Conservation (phyloP, 2,329 filamentous ascomycete genomes). For the Aspergillus luchuensis region DNA sequence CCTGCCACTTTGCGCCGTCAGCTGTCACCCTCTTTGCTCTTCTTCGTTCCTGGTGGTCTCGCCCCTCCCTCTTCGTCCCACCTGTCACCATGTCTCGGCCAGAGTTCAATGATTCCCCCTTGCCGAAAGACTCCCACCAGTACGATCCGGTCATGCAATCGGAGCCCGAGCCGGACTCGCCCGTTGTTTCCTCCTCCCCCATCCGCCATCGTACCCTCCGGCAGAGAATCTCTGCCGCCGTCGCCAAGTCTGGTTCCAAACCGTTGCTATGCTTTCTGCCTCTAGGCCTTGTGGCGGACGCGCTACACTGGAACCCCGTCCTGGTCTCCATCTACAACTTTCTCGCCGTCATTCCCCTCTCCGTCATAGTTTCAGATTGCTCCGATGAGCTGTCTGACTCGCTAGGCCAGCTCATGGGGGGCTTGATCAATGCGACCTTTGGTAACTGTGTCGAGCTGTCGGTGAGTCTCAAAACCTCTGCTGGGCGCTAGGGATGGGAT, state of each 20-base stretch:
- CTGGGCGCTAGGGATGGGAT: no score
- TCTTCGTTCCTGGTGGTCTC: background rate
- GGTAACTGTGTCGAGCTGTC: slow-evolving; percentile 62
- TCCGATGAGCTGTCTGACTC: slow-evolving; percentile 59
- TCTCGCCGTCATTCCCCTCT: slow-evolving; percentile 62
- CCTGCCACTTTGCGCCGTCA: background rate
- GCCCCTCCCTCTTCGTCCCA: background rate
- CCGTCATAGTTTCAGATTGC: slow-evolving; percentile 57
- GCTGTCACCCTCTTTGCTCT: background rate
- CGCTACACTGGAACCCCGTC: slow-evolving; percentile 57
- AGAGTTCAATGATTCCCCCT: background rate
- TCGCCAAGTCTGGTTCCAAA: background rate
- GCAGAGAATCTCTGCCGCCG: background rate
- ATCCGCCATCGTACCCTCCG: background rate
- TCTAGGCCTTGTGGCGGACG: slow-evolving; percentile 70
- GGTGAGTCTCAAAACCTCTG: slow-evolving; percentile 54
- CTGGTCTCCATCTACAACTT: slow-evolving; percentile 83
- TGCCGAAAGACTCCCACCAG: background rate
- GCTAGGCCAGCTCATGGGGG: slow-evolving; percentile 57
- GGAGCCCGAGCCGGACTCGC: background rate
- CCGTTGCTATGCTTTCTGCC: slow-evolving; percentile 69
- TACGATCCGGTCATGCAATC: background rate
- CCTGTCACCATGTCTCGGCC: background rate
- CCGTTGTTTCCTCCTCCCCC: background rate
- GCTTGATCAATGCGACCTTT: slow-evolving; percentile 60